Evolutionary conservation across 225 moss, liverwort and hornwort species (phyloP).

Genomic region (Polytrichum commune): DNA sequence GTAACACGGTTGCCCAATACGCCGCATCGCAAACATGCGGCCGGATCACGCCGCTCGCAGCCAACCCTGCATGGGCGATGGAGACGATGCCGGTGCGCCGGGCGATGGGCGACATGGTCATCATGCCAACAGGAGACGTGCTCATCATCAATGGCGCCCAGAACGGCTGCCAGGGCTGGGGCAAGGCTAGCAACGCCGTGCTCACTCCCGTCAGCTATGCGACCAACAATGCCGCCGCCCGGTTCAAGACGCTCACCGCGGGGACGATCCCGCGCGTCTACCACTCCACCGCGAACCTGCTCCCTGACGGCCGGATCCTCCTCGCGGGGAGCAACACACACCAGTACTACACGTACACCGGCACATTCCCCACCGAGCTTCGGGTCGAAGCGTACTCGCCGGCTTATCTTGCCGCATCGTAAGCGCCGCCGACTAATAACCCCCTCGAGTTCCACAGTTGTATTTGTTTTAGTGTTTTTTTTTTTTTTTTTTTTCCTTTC

Average conservation of each 20-base stretch:
- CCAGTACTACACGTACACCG: conserved; percentile 40
- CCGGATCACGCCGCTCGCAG: conserved; percentile 54
- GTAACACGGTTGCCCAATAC: conserved; percentile 10
- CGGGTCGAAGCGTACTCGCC: conserved; percentile 55
- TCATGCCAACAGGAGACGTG: conserved; percentile 69
- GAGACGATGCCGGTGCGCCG: conserved; percentile 69
- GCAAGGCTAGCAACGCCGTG: conserved; percentile 48
- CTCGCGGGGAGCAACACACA: conserved; percentile 55
- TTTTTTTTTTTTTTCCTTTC: neutral
- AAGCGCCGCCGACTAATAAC: conserved; percentile 1
- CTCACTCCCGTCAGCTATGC: conserved; percentile 58
- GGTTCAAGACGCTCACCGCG: conserved; percentile 23
- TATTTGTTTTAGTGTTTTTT: no score
- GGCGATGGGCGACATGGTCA: conserved; percentile 88
- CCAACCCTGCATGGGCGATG: conserved; percentile 62
- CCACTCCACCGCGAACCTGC: conserved; percentile 53
- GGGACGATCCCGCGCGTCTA: conserved; percentile 35
- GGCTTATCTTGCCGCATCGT: conserved; percentile 39
- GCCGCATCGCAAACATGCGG: conserved; percentile 76
- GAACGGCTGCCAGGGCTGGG: conserved; percentile 73
- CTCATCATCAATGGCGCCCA: conserved; percentile 82
- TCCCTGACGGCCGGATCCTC: conserved; percentile 44
- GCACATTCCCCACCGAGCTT: conserved; percentile 43
- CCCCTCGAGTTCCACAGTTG: no score
- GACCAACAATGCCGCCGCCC: conserved; percentile 19